Evolutionary conservation across 768 basidiomycete species (phyloP), one percentile per base, ranked within the genome.

Genomic region (Leccinum fibrillosum): DNA sequence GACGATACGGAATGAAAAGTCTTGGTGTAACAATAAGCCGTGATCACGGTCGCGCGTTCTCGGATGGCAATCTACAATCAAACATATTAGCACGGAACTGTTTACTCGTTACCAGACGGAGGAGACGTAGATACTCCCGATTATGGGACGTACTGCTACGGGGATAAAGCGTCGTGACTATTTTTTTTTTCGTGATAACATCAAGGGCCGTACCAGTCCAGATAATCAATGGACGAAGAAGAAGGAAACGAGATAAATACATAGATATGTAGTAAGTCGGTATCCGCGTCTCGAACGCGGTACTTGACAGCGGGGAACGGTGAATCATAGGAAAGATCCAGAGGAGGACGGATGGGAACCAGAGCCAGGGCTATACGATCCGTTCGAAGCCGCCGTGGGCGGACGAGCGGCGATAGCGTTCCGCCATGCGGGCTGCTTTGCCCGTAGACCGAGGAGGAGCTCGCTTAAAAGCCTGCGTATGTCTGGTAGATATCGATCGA

Each of bases 351-450:
- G 26, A 26, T 19, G 58, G 2, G 4, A 10, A 42, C 13, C 15
- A 0, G 30, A 26, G 8, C 35, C 49, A 2, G 44, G 44, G 39
- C 39, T 55, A 3, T 59, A 60, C 7, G 55, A 52, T 5, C 25
- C 58, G n/a, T n/a, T 54, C 7, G 63, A 60, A 0, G 30, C 26
- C 6, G 51, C 25, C 5, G 58, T 61, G 35, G 54, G 54, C n/a
- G 67, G 58, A n/a, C 63, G 64, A 17, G n/a, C 47, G 15, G 49
- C 23, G 10, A 44, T 19, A 11, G 59, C 69, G 5, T 5, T 62
- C 23, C 62, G 68, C 70, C 70, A 80, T n/a, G 75, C 72, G 19
- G 66, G 66, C 62, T 80, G 79, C 60, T 79, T 80, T 56, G 68
- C 67, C 59, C 73, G 74, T 25, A 80, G 66, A 17, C 77, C 78